These are phyloP conservation scores for Lepiota brunneoincarnata DNA, from an alignment of 768 basidiomycete genomes.

Conservation along the genomic window DNA sequence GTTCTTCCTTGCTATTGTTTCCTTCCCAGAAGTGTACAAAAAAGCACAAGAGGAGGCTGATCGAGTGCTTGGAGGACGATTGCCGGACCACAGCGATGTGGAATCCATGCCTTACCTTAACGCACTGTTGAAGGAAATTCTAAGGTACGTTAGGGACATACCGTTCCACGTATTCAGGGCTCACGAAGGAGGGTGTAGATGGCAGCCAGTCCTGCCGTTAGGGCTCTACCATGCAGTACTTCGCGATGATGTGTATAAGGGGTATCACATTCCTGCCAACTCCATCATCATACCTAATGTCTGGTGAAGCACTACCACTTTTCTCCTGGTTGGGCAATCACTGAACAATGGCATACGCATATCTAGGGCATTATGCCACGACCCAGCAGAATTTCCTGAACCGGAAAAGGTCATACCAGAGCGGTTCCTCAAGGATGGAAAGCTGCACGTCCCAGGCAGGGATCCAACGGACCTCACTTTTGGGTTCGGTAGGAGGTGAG, in stretches of 20 bases:
- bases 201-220: conserved; percentile 3
- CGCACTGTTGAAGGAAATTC: conserved; percentile 19
- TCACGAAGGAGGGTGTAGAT: not conserved
- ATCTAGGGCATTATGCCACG: conserved; percentile 34
- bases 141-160: conserved; percentile 11
- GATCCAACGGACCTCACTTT: conserved; percentile 50
- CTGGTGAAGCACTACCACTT: not conserved
- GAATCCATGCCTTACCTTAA: conserved; percentile 17
- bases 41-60: conserved; percentile 40
- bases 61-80: conserved; percentile 19
- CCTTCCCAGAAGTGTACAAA: conserved; percentile 30
- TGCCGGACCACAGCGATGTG: conserved; percentile 19
- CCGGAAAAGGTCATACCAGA: conserved; percentile 49
- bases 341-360: conserved; percentile 25
- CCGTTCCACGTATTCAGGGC: conserved; percentile 11
- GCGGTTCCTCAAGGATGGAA: conserved; percentile 39
- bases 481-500: conserved; percentile 56
- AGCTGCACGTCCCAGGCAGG: conserved; percentile 29
- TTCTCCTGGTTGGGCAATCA: not conserved
- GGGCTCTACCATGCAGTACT: conserved; percentile 19
- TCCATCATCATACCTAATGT: conserved; percentile 11
- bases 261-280: conserved; percentile 13
- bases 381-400: conserved; percentile 43
- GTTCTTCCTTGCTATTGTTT: conserved; percentile 15
- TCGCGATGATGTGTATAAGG: conserved; percentile 14